Conservation (phyloP, 495 filamentous ascomycete species). For the Hypomontagnella submonticulosa region DNA sequence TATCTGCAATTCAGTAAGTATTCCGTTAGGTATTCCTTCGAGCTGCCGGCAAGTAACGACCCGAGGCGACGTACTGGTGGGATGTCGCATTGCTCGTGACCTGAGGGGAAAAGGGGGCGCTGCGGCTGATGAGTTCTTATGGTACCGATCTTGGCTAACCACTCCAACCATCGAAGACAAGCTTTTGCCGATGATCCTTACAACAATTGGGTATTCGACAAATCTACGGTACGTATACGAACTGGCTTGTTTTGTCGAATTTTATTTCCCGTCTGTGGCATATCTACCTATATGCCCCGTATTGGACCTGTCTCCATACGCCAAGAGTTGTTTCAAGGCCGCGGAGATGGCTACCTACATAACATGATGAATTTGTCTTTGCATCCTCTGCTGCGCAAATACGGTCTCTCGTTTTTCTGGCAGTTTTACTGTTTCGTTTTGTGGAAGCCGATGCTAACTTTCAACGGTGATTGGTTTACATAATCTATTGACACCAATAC, state of each 20-base stretch:
- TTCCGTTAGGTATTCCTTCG: slow-evolving; percentile 14
- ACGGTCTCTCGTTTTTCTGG: background rate
- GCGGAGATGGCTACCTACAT: slow-evolving; percentile 20
- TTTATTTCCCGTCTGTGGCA: background rate
- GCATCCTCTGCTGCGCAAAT: slow-evolving; percentile 4
- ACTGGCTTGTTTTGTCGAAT: slow-evolving; percentile 10
- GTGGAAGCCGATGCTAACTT: background rate
- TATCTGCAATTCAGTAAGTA: slow-evolving; percentile 57
- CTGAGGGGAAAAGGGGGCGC: background rate
- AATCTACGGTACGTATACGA: slow-evolving; percentile 60
- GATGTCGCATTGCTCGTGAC: slow-evolving; percentile 8
- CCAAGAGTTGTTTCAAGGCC: slow-evolving; percentile 35
- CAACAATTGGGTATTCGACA: slow-evolving; percentile 69
- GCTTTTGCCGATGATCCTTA: slow-evolving; percentile 75
- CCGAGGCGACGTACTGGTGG: slow-evolving; percentile 11
- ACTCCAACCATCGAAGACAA: slow-evolving; percentile 58
- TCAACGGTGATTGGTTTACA: slow-evolving; percentile 9
- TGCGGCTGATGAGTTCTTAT: slow-evolving; percentile 34
- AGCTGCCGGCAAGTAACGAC: slow-evolving; percentile 23
- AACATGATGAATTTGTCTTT: slow-evolving; percentile 8
- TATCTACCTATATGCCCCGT: background rate
- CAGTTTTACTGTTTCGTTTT: slow-evolving; percentile 16
- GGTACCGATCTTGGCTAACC: slow-evolving; percentile 28
- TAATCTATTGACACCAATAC: background rate
- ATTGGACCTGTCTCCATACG: slow-evolving; percentile 3